phyloP scores from a whole-genome alignment of 768 basidiomycete species.

The Cystobasidium ongulense region DNA sequence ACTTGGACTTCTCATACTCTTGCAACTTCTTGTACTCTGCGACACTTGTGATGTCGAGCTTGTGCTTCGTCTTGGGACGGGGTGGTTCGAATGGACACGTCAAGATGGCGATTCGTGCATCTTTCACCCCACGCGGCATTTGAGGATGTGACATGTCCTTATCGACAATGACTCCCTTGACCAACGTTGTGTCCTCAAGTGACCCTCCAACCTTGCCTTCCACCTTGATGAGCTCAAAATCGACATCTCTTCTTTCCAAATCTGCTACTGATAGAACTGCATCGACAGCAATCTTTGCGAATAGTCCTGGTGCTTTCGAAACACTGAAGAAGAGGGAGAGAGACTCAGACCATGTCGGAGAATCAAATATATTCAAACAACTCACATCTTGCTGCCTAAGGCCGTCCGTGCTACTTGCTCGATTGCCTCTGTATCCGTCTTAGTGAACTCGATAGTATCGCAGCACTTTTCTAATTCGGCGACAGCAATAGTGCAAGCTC shows the following conservation, averaged over 20 bases:
- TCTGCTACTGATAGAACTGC: slow-evolving; percentile 93
- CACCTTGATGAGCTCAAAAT: slow-evolving; percentile 97
- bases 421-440: slow-evolving; percentile 68
- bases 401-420: slow-evolving; percentile 92
- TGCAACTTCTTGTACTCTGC: slow-evolving; percentile 93
- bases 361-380: not conserved
- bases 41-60: slow-evolving; percentile 89
- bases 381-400: slow-evolving; percentile 92
- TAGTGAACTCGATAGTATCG: slow-evolving; percentile 77
- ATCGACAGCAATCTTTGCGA: slow-evolving; percentile 95
- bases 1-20: slow-evolving; percentile 92
- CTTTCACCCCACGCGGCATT: slow-evolving; percentile 80
- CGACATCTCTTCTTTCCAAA: slow-evolving; percentile 84
- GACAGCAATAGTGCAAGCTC: slow-evolving; percentile 81
- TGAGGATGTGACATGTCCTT: slow-evolving; percentile 99
- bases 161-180: slow-evolving; percentile 96
- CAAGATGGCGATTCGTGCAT: slow-evolving; percentile 89
- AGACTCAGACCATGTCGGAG: not conserved
- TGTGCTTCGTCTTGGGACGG: slow-evolving; percentile 98
- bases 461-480: slow-evolving; percentile 82
- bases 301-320: slow-evolving; percentile 88
- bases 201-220: slow-evolving; percentile 98
- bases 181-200: slow-evolving; percentile 84
- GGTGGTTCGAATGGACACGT: slow-evolving; percentile 99
- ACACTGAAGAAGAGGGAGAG: slow-evolving; percentile 55